phyloP scores from a whole-genome alignment of 2,329 filamentous ascomycete genomes.

The Myrmaecium sp. region DNA sequence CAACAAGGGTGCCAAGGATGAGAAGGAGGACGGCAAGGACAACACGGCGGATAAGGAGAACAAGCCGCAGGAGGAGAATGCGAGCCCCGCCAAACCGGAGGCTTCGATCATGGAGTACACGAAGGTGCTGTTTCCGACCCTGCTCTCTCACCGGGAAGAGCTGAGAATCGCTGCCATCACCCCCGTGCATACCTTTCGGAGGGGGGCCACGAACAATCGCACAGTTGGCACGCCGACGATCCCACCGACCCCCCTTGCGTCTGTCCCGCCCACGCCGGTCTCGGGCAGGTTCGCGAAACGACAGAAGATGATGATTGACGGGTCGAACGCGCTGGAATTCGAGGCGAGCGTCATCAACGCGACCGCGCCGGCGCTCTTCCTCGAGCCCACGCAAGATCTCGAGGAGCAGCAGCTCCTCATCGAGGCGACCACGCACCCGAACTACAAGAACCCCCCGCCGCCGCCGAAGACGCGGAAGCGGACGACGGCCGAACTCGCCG shows the following conservation, averaged over 20 bases:
- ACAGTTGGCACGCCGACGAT: conserved; percentile 35
- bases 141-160: conserved; percentile 57
- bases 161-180: conserved; percentile 61
- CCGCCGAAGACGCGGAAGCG: conserved; percentile 80
- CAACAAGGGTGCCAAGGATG: conserved; percentile 11
- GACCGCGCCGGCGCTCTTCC: conserved; percentile 55
- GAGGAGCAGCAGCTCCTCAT: conserved; percentile 57
- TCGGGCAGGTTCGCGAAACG: conserved; percentile 52
- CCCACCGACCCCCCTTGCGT: conserved; percentile 47
- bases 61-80: background rate
- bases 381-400: conserved; percentile 56
- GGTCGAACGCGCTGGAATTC: conserved; percentile 52
- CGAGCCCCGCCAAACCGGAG: conserved; percentile 29
- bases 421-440: conserved; percentile 54
- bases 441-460: conserved; percentile 60
- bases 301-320: conserved; percentile 60
- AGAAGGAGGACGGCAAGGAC: conserved; percentile 36
- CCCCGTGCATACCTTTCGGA: conserved; percentile 35
- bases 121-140: conserved; percentile 70
- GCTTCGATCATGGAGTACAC: no score
- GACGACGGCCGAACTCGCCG: conserved; percentile 85
- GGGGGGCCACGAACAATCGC: conserved; percentile 30
- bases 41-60: conserved; percentile 28
- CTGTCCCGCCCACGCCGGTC: conserved; percentile 37
- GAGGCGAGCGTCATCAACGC: conserved; percentile 61